Evolutionary conservation across 2,329 filamentous ascomycete species (phyloP).

Genomic region (Cytospora mali): DNA sequence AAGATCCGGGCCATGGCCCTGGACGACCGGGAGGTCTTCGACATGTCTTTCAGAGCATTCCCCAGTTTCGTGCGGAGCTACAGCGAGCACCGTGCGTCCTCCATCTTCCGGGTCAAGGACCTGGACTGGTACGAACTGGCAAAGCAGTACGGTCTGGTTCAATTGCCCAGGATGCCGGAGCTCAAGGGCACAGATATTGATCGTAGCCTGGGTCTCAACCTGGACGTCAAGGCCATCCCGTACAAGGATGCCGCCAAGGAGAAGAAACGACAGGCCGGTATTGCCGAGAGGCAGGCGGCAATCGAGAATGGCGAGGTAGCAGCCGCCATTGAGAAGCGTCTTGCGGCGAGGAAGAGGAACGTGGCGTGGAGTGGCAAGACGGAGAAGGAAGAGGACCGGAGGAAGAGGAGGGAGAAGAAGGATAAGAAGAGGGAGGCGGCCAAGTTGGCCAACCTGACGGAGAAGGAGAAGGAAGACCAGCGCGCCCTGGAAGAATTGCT

Average conservation of each 20-base stretch:
- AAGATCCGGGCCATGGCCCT: slow-evolving; percentile 43
- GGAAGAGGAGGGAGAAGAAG: slow-evolving; percentile 40
- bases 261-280: slow-evolving; percentile 60
- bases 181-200: slow-evolving; percentile 73
- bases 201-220: slow-evolving; percentile 60
- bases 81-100: slow-evolving; percentile 84
- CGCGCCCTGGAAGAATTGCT: slow-evolving; percentile 67
- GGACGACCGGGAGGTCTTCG: slow-evolving; percentile 70
- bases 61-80: slow-evolving; percentile 94
- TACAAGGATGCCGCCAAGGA: slow-evolving; percentile 76
- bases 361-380: slow-evolving; percentile 74
- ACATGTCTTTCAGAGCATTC: slow-evolving; percentile 89
- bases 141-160: slow-evolving; percentile 81
- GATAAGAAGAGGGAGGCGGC: slow-evolving; percentile 58
- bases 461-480: slow-evolving; percentile 66
- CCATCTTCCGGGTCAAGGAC: slow-evolving; percentile 83
- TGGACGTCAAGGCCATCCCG: slow-evolving; percentile 68
- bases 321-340: slow-evolving; percentile 46
- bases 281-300: slow-evolving; percentile 53
- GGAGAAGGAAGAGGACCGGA: slow-evolving; percentile 65
- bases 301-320: slow-evolving; percentile 40
- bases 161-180: slow-evolving; percentile 93
- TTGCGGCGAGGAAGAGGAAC: slow-evolving; percentile 60
- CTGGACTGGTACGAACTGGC: slow-evolving; percentile 85
- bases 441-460: slow-evolving; percentile 66